phyloP scores from a whole-genome alignment of 345 rosid species.

The Litchi chinensis region DNA sequence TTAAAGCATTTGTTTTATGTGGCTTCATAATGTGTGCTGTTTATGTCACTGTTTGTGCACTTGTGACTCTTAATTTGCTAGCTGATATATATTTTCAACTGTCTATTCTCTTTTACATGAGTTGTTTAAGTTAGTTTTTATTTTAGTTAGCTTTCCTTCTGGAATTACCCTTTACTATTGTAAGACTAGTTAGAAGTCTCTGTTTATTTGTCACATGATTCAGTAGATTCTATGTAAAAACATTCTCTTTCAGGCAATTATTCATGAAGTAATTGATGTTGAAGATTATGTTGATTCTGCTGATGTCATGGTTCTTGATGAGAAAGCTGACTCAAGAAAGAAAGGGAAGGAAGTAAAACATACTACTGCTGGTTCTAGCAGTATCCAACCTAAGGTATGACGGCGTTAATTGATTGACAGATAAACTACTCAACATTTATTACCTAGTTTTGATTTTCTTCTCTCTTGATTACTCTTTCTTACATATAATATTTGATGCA shows the following conservation, averaged over 20 bases:
- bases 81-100: too few relatives aligned
- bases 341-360: constrained; percentile 64
- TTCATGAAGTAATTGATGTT: constrained; percentile 56
- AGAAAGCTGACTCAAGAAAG: constrained; percentile 38
- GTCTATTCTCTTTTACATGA: not conserved
- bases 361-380: constrained; percentile 26
- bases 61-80: too few relatives aligned
- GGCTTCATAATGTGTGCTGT: too few relatives aligned
- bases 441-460: constrained; percentile 11
- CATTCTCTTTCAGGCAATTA: constrained; percentile 40
- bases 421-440: constrained; percentile 2
- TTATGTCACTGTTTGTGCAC: too few relatives aligned
- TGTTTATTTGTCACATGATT: not conserved
- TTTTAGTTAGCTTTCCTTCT: not conserved
- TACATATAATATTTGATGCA: not conserved
- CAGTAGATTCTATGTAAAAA: constrained; percentile 5
- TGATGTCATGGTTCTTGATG: constrained; percentile 45
- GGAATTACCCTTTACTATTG: not conserved
- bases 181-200: not conserved
- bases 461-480: not conserved
- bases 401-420: not conserved
- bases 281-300: constrained; percentile 51
- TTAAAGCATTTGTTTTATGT: too few relatives aligned
- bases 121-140: not conserved
- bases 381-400: constrained; percentile 35